Percentiles rank a stretch among this genome's conserved stretches.
Conservation (phyloP, 2,329 filamentous ascomycete species). For the Sporothrix curviconia region DNA sequence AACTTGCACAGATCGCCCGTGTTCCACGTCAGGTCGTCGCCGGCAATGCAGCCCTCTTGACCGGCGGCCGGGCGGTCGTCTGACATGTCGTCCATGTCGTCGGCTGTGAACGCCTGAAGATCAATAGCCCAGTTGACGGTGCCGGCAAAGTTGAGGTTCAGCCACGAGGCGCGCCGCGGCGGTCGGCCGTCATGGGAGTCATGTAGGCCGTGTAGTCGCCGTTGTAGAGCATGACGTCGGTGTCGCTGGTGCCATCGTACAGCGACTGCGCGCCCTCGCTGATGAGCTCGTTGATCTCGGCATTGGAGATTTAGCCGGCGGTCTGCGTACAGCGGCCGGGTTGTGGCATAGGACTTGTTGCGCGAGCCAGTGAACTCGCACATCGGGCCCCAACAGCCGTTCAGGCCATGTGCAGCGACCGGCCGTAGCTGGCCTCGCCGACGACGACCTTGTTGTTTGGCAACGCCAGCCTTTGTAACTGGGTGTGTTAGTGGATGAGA, state of each 20-base stretch:
- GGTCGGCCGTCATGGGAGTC: neutral
- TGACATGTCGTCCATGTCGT: neutral
- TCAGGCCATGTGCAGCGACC: conserved; percentile 28
- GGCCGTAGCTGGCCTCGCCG: conserved; percentile 28
- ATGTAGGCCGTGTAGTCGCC: conserved; percentile 8
- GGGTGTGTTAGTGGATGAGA: neutral
- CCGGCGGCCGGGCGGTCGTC: neutral
- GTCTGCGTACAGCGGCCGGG: conserved; percentile 28
- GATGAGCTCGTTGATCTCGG: conserved; percentile 29
- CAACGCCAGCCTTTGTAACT: conserved; percentile 29
- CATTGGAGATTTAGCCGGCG: conserved; percentile 29
- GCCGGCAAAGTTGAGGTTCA: conserved; percentile 8
- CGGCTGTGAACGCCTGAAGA: neutral
- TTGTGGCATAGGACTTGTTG: conserved; percentile 18
- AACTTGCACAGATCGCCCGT: conserved; percentile 17
- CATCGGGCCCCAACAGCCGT: conserved; percentile 22
- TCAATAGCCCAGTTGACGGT: conserved; percentile 14
- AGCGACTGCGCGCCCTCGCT: neutral
- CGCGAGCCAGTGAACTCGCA: conserved; percentile 17
- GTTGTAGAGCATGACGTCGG: conserved; percentile 8
- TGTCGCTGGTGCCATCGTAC: neutral
- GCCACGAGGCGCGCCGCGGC: neutral
- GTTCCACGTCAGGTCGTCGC: neutral
- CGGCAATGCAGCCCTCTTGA: neutral
- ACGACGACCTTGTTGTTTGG: conserved; percentile 26